phyloP scores from a whole-genome alignment of 2,329 filamentous ascomycete genomes.

The Cercospora zeae-maydis region DNA sequence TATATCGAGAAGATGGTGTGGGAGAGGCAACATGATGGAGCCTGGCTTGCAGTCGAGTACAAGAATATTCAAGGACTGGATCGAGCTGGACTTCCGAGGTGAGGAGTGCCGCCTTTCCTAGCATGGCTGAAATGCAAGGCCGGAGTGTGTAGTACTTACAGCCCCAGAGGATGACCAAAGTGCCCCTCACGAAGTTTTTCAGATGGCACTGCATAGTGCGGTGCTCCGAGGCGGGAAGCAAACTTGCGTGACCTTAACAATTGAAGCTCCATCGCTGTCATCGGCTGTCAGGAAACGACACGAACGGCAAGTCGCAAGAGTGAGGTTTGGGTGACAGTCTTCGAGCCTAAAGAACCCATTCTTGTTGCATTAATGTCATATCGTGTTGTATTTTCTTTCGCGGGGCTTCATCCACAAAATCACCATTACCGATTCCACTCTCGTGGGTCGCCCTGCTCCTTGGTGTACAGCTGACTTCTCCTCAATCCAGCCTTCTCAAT shows the following conservation, averaged over 20 bases:
- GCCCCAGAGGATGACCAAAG: no score
- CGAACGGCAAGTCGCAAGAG: no score
- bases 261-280: no score
- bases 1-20: slow-evolving; percentile 10
- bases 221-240: no score
- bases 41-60: slow-evolving; percentile 5
- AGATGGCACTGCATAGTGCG: no score
- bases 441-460: slow-evolving; percentile 22
- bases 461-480: slow-evolving; percentile 26
- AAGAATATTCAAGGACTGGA: slow-evolving; percentile 5
- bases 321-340: no score
- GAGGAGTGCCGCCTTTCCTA: not conserved
- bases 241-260: no score
- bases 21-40: slow-evolving; percentile 6
- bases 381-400: not conserved
- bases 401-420: no score
- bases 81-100: slow-evolving; percentile 6
- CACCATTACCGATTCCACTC: slow-evolving; percentile 20
- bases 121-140: no score
- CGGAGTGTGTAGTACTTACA: no score
- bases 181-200: no score
- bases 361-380: not conserved
- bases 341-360: not conserved
- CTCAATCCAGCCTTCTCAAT: slow-evolving; percentile 44
- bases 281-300: no score